phyloP scores from a whole-genome alignment of 2,329 filamentous ascomycete genomes.

The Monilinia fructicola region DNA sequence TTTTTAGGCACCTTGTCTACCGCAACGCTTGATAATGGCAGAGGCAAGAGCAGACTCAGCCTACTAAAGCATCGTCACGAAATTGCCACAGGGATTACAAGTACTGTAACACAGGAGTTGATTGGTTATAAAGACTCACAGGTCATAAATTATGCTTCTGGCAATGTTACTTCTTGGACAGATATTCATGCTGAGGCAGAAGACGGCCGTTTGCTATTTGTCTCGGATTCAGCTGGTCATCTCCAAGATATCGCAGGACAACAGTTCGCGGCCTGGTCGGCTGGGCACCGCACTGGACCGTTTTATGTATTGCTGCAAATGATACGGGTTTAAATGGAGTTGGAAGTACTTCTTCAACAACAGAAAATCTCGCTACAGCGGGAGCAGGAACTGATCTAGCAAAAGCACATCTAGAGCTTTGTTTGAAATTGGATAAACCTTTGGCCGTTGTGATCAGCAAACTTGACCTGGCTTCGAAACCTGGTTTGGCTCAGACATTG shows the following conservation, averaged over 20 bases:
- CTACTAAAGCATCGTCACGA: conserved; percentile 92
- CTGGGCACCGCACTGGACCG: conserved; percentile 92
- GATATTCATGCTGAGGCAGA: conserved; percentile 84
- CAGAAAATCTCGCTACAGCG: conserved; percentile 52
- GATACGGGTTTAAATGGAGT: conserved; percentile 48
- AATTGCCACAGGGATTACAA: conserved; percentile 86
- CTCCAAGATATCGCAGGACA: conserved; percentile 82
- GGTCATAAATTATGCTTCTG: conserved; percentile 80
- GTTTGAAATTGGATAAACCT: conserved; percentile 75
- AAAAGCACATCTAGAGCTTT: conserved; percentile 79
- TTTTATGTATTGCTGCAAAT: conserved; percentile 84
- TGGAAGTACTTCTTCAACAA: conserved; percentile 48
- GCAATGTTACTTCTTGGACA: conserved; percentile 88
- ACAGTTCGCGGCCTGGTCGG: conserved; percentile 87
- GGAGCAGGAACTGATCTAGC: conserved; percentile 67
- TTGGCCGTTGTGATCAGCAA: conserved; percentile 87
- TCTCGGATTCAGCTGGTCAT: conserved; percentile 90
- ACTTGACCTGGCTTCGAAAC: conserved; percentile 77
- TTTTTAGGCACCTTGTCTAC: conserved; percentile 85
- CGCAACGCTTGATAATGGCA: conserved; percentile 84
- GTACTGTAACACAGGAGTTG: conserved; percentile 90
- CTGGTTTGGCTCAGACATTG: conserved; percentile 67
- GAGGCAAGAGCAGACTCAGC: conserved; percentile 84
- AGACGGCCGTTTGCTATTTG: conserved; percentile 74
- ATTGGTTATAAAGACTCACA: conserved; percentile 70